A percentile compares a stretch with the other conserved stretches of the same genome.
phyloP scores from a whole-genome alignment of 257 asterid genomes.

The Solanum piurae region DNA sequence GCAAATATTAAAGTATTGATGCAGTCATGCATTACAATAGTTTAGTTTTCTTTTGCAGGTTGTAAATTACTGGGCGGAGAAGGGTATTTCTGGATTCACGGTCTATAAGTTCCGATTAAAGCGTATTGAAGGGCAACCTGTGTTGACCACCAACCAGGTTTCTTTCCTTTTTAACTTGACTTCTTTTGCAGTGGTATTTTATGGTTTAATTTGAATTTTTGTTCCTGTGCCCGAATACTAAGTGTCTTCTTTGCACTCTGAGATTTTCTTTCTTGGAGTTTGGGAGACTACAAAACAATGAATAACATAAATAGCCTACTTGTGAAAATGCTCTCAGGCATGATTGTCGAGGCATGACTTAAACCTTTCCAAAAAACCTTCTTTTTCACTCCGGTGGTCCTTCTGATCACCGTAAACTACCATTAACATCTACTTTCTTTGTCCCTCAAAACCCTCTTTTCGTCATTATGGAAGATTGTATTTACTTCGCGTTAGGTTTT shows the following conservation, averaged over 20 bases:
- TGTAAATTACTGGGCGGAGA: slow-evolving; percentile 65
- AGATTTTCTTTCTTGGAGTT: background rate
- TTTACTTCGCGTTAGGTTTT: background rate
- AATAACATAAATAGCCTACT: background rate
- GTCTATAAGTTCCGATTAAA: slow-evolving; percentile 66
- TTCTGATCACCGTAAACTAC: background rate
- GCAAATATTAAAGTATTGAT: background rate
- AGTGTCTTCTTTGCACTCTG: background rate
- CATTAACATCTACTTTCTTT: background rate
- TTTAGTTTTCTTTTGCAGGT: slow-evolving; percentile 39
- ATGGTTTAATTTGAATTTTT: background rate
- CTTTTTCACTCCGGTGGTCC: background rate
- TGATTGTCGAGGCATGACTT: background rate
- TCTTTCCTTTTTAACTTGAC: background rate
- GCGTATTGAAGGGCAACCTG: slow-evolving; percentile 72
- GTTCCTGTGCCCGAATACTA: background rate
- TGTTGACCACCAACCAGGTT: slow-evolving; percentile 76
- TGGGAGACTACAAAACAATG: background rate
- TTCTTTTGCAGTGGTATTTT: background rate
- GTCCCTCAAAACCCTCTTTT: background rate
- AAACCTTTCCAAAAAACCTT: background rate
- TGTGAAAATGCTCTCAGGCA: background rate
- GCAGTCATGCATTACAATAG: background rate
- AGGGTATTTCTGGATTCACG: slow-evolving; percentile 76
- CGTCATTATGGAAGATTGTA: background rate